Conservation (phyloP, 805 yeast species). For the Saturnispora serradocipensis region DNA sequence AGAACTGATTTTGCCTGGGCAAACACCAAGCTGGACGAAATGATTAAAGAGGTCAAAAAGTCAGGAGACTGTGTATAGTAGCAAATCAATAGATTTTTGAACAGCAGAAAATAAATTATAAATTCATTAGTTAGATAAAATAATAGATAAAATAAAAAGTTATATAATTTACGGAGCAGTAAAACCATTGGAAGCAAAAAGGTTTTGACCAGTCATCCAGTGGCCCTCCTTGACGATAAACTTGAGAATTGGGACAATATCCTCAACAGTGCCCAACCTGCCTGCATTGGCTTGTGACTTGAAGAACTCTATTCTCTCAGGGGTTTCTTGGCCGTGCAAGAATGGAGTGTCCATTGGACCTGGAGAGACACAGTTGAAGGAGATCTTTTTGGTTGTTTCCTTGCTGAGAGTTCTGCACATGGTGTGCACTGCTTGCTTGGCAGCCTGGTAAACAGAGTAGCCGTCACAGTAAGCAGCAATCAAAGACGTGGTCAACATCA, state of each 20-base stretch:
- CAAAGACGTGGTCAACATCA: slow-evolving; percentile 52
- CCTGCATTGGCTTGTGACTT: slow-evolving; percentile 40
- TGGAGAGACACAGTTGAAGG: slow-evolving; percentile 51
- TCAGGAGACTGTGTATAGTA: too few species aligned
- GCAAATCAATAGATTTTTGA: too few species aligned
- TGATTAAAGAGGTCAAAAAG: too few species aligned
- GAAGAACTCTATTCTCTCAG: slow-evolving; percentile 43
- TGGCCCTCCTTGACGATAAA: slow-evolving; percentile 56
- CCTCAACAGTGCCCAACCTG: slow-evolving; percentile 48
- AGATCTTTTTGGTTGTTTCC: slow-evolving; percentile 40
- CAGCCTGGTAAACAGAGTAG: slow-evolving; percentile 47
- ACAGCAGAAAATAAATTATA: too few species aligned
- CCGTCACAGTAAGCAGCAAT: slow-evolving; percentile 55
- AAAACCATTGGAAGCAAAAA: slow-evolving; percentile 56
- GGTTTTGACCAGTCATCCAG: slow-evolving; percentile 66
- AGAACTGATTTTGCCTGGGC: slow-evolving; percentile 3
- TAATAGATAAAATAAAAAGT: background rate
- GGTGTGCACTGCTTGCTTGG: slow-evolving; percentile 47
- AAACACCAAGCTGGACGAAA: too few species aligned
- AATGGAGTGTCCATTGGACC: slow-evolving; percentile 65
- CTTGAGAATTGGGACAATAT: slow-evolving; percentile 54
- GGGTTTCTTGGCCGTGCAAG: slow-evolving; percentile 51
- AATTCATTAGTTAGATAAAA: too few species aligned
- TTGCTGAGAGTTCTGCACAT: slow-evolving; percentile 46
- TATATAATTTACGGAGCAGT: slow-evolving; percentile 36